Evolutionary conservation across 208 protist genomes (phyloP).

Genomic region (Angomonas deanei): DNA sequence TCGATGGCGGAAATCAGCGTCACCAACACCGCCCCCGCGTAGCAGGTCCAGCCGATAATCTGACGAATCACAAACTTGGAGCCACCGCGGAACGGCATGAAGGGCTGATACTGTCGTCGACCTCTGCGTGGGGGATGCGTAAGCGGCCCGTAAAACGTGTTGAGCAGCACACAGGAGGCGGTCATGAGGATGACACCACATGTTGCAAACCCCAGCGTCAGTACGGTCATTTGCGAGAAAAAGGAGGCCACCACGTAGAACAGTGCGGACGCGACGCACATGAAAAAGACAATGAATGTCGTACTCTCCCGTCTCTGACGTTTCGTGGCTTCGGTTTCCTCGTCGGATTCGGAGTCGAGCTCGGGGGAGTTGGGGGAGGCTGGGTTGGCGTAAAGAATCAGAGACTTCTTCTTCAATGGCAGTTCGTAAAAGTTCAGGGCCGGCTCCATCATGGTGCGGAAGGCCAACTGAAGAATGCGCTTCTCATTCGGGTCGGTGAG

Average conservation of each 20-base stretch:
- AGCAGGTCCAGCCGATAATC: conserved; percentile 58
- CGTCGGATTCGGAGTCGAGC: not conserved
- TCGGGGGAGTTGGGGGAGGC: not conserved
- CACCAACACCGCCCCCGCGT: conserved; percentile 35
- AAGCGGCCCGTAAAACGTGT: conserved; percentile 66
- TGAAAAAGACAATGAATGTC: conserved; percentile 54
- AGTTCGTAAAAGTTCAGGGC: conserved; percentile 35
- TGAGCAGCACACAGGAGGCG: conserved; percentile 48
- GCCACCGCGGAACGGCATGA: conserved; percentile 79
- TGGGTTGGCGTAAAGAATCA: conserved; percentile 17
- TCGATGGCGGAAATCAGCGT: conserved; percentile 59
- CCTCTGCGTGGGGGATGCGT: conserved; percentile 10
- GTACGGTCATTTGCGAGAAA: conserved; percentile 23
- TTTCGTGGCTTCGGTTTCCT: conserved; percentile 5
- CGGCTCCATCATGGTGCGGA: conserved; percentile 34
- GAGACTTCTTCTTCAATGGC: conserved; percentile 13
- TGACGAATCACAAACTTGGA: conserved; percentile 53
- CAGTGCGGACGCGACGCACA: conserved; percentile 43
- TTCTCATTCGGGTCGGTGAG: conserved; percentile 18
- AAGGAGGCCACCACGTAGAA: conserved; percentile 63
- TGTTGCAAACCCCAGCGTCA: conserved; percentile 44
- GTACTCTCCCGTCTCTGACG: conserved; percentile 24
- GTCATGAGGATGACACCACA: conserved; percentile 52
- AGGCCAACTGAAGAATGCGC: conserved; percentile 35
- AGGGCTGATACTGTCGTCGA: conserved; percentile 28